A percentile compares a stretch with the other conserved stretches of the same genome.
Evolutionary conservation across 352 stramenopile species (phyloP).

Genomic region (Phytopythium mirpurense): DNA sequence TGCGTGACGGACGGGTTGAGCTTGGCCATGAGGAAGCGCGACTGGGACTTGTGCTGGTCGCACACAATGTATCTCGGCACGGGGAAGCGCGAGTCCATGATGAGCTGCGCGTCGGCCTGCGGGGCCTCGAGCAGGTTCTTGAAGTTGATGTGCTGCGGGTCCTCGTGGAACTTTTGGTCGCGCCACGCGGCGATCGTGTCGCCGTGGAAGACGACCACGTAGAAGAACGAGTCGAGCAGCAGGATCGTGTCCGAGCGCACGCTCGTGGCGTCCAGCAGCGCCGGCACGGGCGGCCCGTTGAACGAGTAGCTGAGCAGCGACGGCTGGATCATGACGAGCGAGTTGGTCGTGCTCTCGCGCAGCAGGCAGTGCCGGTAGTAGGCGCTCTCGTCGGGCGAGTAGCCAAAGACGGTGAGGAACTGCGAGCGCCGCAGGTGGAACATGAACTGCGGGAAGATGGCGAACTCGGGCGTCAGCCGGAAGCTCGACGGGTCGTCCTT

Average conservation of each 20-base stretch:
- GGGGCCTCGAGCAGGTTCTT: constrained; percentile 97
- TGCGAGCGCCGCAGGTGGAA: constrained; percentile 99
- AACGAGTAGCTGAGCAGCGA: constrained; percentile 98
- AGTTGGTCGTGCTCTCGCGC: constrained; percentile 97
- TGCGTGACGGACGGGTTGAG: constrained; percentile 98
- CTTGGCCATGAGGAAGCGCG: constrained; percentile 99
- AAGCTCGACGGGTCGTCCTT: constrained; percentile 98
- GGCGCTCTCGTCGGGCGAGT: constrained; percentile 96
- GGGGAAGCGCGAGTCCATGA: constrained; percentile 99
- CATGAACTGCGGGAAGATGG: constrained; percentile 99
- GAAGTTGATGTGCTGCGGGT: constrained; percentile 97
- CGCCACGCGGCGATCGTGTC: constrained; percentile 99
- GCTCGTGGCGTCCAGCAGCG: constrained; percentile 86
- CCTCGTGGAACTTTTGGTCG: constrained; percentile 94
- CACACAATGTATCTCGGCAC: constrained; percentile 99
- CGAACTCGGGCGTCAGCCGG: constrained; percentile 95
- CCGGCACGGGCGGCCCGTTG: constrained; percentile 86
- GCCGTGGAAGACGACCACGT: constrained; percentile 99
- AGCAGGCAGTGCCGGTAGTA: constrained; percentile 96
- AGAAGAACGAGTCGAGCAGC: constrained; percentile 99
- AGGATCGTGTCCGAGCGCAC: constrained; percentile 98
- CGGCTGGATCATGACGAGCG: constrained; percentile 99
- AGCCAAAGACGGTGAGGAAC: constrained; percentile 99
- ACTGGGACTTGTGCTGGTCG: constrained; percentile 99
- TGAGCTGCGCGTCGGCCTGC: constrained; percentile 96